Percentiles rank a stretch among this genome's conserved stretches.
Evolutionary conservation across 306 rosid species (phyloP).

Genomic region (Urtica urens): DNA sequence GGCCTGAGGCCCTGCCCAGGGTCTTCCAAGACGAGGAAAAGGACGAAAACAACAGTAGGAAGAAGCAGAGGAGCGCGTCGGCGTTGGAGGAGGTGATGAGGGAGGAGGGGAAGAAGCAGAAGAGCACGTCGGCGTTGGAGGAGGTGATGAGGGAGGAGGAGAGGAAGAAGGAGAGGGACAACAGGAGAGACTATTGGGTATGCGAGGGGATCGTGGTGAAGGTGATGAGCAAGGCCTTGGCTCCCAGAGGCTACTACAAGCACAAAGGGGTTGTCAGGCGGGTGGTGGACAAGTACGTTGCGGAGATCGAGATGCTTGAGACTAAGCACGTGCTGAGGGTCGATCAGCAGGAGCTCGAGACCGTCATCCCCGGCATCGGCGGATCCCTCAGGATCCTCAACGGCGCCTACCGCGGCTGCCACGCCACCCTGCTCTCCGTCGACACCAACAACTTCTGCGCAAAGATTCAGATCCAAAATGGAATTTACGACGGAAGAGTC

Average conservation of each 20-base stretch:
- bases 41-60: slow-evolving; percentile 27
- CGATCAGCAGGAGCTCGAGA: slow-evolving; percentile 79
- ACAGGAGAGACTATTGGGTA: slow-evolving; percentile 83
- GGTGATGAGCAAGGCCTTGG: slow-evolving; percentile 82
- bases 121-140: slow-evolving; percentile 49
- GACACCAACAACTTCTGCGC: slow-evolving; percentile 61
- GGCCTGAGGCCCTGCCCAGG: slow-evolving; percentile 34
- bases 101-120: too few species aligned
- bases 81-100: slow-evolving; percentile 43
- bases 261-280: slow-evolving; percentile 68
- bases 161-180: slow-evolving; percentile 69
- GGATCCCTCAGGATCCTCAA: slow-evolving; percentile 75
- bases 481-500: slow-evolving; percentile 75
- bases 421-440: slow-evolving; percentile 55
- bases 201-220: slow-evolving; percentile 51
- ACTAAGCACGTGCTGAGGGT: slow-evolving; percentile 80
- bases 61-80: slow-evolving; percentile 25
- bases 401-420: slow-evolving; percentile 79
- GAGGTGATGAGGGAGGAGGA: slow-evolving; percentile 82
- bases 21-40: slow-evolving; percentile 45
- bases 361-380: slow-evolving; percentile 86
- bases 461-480: slow-evolving; percentile 86
- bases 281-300: slow-evolving; percentile 78
- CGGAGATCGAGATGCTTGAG: slow-evolving; percentile 78
- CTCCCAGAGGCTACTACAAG: slow-evolving; percentile 78